Base-by-base conservation (phyloP, 805 yeast genomes). In the Monosporozyma servazzii region DNA sequence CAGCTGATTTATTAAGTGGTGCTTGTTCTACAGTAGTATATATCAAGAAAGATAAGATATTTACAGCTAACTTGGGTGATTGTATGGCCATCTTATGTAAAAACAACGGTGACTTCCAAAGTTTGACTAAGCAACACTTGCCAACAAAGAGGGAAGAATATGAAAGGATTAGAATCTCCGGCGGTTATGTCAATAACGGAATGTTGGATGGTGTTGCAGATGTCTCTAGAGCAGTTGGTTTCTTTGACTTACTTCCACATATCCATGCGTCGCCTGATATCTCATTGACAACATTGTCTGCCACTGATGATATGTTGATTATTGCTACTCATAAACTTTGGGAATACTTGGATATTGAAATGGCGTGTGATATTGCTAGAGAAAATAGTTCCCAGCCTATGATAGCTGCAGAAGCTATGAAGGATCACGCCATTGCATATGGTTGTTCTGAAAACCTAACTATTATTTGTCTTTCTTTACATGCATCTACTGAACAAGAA, bases 341-440 rank as follows among this genome's bases (percentile, higher is more conserved):
- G 96, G 89, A 90, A 53, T 79, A 75, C 59, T 76, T 93, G 55
- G 79, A 89, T 8, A 81, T 80, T 56, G 95, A 89, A 60, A 76
- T 88, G 13, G 96, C 95, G 0, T 95, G 90, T 36, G 99, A 93
- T 68, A 81, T 93, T 51, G 83, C 90, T 13, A 76, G 96, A 54
- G 87, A 84, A 55, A 87, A 84, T 60, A 81, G 80, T 59, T 81
- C 81, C 18, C 88, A 87, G 58, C 95, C 97, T 2, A 84, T 88
- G 81, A 66, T 81, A 25, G 97, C 97, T 0, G 97, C 99, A 0
- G 95, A 88, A 59, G 88, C 86, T 62, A 73, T 93, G 58, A 80
- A 98, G 62, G 99, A 93, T 67, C 88, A 85, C 71, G 97, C 98
- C 1, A 80, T 91, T 54, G 84, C 96, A 1, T 93, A 89, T 66